Evolutionary conservation across 2,329 filamentous ascomycete genomes (phyloP).

Genomic region (Penicillium sp.): DNA sequence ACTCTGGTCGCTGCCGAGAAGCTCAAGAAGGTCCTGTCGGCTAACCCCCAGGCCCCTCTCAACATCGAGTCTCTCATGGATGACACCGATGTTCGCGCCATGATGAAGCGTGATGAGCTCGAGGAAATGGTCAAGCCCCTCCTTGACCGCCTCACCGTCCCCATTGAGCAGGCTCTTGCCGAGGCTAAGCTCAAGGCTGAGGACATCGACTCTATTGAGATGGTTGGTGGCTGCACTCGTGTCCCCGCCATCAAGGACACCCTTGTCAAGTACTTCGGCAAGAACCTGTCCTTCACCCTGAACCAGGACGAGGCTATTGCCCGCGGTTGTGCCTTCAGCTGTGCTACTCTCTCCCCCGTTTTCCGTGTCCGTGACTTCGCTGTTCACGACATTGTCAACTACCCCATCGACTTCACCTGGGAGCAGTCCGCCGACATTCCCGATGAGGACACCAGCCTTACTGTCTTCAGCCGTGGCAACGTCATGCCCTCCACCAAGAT

Average conservation of each 20-base stretch:
- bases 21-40: slow-evolving; percentile 96
- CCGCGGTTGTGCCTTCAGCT: slow-evolving; percentile 94
- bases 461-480: slow-evolving; percentile 96
- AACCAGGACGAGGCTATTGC: slow-evolving; percentile 98
- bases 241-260: slow-evolving; percentile 89
- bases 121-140: slow-evolving; percentile 88
- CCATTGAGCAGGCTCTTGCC: slow-evolving; percentile 88
- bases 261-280: slow-evolving; percentile 89
- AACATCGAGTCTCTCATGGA: slow-evolving; percentile 99
- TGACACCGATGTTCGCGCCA: slow-evolving; percentile 84
- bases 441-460: slow-evolving; percentile 95
- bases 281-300: slow-evolving; percentile 89
- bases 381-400: slow-evolving; percentile 95
- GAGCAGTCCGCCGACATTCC: slow-evolving; percentile 98
- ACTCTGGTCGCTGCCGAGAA: slow-evolving; percentile 90
- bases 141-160: slow-evolving; percentile 69
- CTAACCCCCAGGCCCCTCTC: slow-evolving; percentile 87
- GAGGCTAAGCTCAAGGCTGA: slow-evolving; percentile 88
- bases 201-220: slow-evolving; percentile 90
- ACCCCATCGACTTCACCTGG: slow-evolving; percentile 98
- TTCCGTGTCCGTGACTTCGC: slow-evolving; percentile 99
- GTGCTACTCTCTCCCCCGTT: slow-evolving; percentile 92
- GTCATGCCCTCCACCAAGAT: slow-evolving; percentile 98
- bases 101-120: slow-evolving; percentile 92
- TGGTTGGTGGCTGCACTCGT: slow-evolving; percentile 93